Evolutionary conservation across 2,329 filamentous ascomycete genomes (phyloP), one percentile per base, ranked within the genome.

Genomic region (Zalaria obscura): DNA sequence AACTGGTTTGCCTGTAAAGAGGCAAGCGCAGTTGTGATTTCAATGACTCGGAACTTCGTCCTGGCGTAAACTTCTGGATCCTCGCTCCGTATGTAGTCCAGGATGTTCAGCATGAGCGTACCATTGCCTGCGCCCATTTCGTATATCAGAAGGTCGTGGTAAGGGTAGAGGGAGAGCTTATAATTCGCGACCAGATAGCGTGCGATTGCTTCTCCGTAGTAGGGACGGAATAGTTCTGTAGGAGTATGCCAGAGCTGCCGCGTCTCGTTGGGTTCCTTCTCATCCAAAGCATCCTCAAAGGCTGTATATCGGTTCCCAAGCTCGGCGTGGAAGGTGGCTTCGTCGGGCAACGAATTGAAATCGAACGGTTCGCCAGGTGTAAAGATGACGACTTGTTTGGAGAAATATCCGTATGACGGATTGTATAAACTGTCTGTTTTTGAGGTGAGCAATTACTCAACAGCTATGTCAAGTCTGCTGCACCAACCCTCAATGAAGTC

Each of bases 231-330:
- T 18, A 98, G 76, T 66, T 98, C 91, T 0, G 91, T 98, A 0
- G 93, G 91, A 8, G 91, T 98, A 62, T 98, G 93, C 91, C 91
- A 98, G 36, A 98, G 71, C 66, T 98, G 91, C 6, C 91, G 78
- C 34, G 84, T 81, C 38, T 83, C 76, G 65, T 84, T 76, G 37
- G 75, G 75, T 25, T 80, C 69, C 44, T 75, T 70, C 36, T 72
- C 74, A 59, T 98, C 93, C 44, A 98, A 75, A 25, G 69, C 67
- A 57, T 96, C 86, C 63, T 98, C 91, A 55, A 98, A 96, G 49
- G 84, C 77, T 37, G 78, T 83, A 60, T 96, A 98, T 47, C 86
- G 78, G 49, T 78, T 69, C 34, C 84, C 80, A 1, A 96, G 70
- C 47, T 83, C 64, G 35, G 71, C 63, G 60, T 93, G 77, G 66